These are phyloP conservation scores for Chaetomium olivaceum DNA, from an alignment of 2,329 filamentous ascomycete species.

Conservation along the genomic window DNA sequence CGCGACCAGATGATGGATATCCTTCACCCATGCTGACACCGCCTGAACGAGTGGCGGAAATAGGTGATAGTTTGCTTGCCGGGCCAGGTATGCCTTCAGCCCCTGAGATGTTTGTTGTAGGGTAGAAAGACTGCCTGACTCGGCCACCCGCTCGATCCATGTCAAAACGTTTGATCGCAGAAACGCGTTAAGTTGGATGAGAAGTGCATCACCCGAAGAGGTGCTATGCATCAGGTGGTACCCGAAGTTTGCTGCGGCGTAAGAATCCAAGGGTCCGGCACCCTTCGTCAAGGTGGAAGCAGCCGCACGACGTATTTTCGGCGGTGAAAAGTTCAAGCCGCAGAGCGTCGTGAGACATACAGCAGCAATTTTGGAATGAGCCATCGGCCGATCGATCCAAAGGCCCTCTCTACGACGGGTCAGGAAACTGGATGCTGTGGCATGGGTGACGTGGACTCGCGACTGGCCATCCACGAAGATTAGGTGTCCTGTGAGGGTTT, in stretches of 20 bases:
- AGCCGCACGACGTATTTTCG: background rate
- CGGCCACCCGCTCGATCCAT: constrained; percentile 39
- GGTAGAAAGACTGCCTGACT: background rate
- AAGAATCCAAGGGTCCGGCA: background rate
- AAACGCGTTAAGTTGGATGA: background rate
- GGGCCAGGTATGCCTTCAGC: background rate
- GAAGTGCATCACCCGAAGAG: background rate
- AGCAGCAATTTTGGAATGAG: constrained; percentile 25
- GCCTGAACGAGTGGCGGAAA: no score
- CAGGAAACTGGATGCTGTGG: constrained; percentile 40
- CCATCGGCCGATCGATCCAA: background rate
- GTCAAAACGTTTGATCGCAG: constrained; percentile 36
- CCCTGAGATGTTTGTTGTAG: background rate
- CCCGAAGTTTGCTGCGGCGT: background rate
- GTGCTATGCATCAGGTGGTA: background rate
- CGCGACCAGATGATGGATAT: background rate
- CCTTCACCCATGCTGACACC: background rate
- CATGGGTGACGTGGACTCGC: constrained; percentile 40
- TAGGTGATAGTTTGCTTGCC: background rate
- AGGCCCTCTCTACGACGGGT: background rate
- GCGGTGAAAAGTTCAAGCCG: background rate
- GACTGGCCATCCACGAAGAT: constrained; percentile 38
- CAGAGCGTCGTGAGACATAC: background rate
- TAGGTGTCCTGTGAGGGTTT: constrained; percentile 36
- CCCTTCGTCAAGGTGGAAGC: background rate